A percentile compares a stretch with the other conserved stretches of the same genome.
phyloP scores from a whole-genome alignment of 306 rosid species.

The Vigna reflexopilosa region DNA sequence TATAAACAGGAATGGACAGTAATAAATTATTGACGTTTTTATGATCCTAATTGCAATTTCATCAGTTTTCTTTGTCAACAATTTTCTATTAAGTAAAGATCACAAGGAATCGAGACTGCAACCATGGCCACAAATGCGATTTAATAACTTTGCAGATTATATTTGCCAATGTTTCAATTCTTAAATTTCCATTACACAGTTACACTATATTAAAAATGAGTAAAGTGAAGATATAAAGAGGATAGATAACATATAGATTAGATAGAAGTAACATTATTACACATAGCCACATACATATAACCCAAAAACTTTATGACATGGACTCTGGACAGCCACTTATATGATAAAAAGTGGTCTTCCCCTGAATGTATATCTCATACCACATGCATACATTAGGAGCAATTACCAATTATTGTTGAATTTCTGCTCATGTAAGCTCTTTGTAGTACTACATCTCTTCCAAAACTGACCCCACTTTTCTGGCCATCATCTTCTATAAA shows the following conservation, averaged over 20 bases:
- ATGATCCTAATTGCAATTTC: not conserved
- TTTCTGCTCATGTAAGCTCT: conserved; percentile 61
- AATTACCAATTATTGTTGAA: conserved; percentile 61
- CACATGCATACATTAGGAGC: conserved; percentile 53
- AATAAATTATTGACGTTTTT: not conserved
- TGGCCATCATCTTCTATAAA: conserved; percentile 57
- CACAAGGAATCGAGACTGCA: no score
- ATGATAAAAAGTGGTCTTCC: conserved; percentile 36
- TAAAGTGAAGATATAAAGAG: conserved; percentile 14
- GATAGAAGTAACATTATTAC: conserved; percentile 23
- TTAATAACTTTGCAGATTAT: not conserved
- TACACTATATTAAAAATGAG: conserved; percentile 32
- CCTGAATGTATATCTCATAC: conserved; percentile 45
- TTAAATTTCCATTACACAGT: conserved; percentile 21
- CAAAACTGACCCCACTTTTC: conserved; percentile 58
- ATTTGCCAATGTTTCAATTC: conserved; percentile 43
- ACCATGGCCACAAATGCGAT: not conserved
- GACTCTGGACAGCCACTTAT: conserved; percentile 40
- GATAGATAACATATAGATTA: conserved; percentile 22
- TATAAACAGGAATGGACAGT: not conserved
- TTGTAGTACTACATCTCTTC: conserved; percentile 49
- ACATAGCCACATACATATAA: conserved; percentile 40
- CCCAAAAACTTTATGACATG: conserved; percentile 45
- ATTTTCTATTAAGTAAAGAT: no score
- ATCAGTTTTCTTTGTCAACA: not conserved